Evolutionary conservation across 768 basidiomycete species (phyloP).

Genomic region (Lentinula lateritia): DNA sequence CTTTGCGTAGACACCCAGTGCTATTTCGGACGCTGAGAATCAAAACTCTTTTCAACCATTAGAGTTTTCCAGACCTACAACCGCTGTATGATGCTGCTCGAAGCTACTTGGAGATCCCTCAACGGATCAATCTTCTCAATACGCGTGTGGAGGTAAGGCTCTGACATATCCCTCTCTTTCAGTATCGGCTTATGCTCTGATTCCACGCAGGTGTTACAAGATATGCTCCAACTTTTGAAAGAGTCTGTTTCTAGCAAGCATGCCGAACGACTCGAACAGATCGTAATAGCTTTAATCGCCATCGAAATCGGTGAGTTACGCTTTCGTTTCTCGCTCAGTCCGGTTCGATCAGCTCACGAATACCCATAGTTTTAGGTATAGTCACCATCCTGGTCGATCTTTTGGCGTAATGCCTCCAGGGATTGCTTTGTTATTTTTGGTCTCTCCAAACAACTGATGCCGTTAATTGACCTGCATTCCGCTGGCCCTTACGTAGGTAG

Average conservation of each 20-base stretch:
- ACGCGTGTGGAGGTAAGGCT: slow-evolving; percentile 80
- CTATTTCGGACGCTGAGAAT: not conserved
- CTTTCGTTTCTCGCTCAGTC: not conserved
- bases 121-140: slow-evolving; percentile 88
- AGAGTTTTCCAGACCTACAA: slow-evolving; percentile 94
- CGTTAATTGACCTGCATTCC: too few species aligned
- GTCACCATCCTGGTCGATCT: slow-evolving; percentile 88
- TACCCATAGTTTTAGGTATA: slow-evolving; percentile 69
- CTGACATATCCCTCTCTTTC: not conserved
- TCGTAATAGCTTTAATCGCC: slow-evolving; percentile 86
- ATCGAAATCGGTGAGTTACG: slow-evolving; percentile 72
- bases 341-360: not conserved
- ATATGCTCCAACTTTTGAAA: slow-evolving; percentile 93
- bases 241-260: slow-evolving; percentile 91
- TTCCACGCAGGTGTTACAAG: slow-evolving; percentile 73
- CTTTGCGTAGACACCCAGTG: not conserved
- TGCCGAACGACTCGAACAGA: slow-evolving; percentile 86
- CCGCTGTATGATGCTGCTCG: slow-evolving; percentile 91
- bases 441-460: too few species aligned
- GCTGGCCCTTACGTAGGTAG: too few species aligned
- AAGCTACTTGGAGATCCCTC: slow-evolving; percentile 92
- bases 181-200: not conserved
- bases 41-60: slow-evolving; percentile 7
- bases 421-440: not conserved
- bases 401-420: slow-evolving; percentile 30